phyloP scores from a whole-genome alignment of 1,284 basidiomycete species.

The Takashimella tepidaria region DNA sequence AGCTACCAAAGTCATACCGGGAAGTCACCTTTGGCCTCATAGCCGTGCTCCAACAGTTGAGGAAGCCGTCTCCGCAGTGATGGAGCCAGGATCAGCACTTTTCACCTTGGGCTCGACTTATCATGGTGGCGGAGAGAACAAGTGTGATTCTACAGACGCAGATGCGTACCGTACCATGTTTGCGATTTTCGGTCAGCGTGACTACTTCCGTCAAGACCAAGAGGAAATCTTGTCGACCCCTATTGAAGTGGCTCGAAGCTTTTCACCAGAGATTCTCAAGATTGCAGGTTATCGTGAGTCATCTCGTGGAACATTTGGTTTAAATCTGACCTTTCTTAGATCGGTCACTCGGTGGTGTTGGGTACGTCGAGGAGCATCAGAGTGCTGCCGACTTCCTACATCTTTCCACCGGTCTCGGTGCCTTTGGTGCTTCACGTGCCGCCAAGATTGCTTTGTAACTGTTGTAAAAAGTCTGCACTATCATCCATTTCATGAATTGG shows the following conservation, averaged over 20 bases:
- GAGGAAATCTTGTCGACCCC: slow-evolving; percentile 21
- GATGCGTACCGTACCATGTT: slow-evolving; percentile 20
- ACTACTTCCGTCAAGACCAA: slow-evolving; percentile 22
- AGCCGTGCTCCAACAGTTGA: slow-evolving; percentile 12
- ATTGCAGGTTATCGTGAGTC: slow-evolving; percentile 20
- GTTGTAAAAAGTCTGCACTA: too few species aligned
- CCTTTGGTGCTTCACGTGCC: neutral
- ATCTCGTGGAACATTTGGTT: too few species aligned
- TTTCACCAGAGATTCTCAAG: slow-evolving; percentile 20
- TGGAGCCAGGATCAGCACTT: slow-evolving; percentile 22
- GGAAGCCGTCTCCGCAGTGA: slow-evolving; percentile 19
- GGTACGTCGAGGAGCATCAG: slow-evolving; percentile 22
- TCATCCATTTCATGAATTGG: neutral
- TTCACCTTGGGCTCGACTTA: slow-evolving; percentile 21
- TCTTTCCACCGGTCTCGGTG: neutral
- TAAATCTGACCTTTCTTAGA: slow-evolving; percentile 5
- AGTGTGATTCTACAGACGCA: slow-evolving; percentile 12
- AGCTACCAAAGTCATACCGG: slow-evolving; percentile 20
- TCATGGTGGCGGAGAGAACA: slow-evolving; percentile 22
- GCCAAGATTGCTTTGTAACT: neutral
- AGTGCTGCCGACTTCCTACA: slow-evolving; percentile 12
- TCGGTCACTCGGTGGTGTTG: slow-evolving; percentile 18
- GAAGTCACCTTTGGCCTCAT: slow-evolving; percentile 17
- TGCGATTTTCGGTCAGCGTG: slow-evolving; percentile 21
- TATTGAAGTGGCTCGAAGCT: slow-evolving; percentile 12